Conservation (phyloP, 371 early-diverging fungal species). For the Caulochytrium protostelioides region DNA sequence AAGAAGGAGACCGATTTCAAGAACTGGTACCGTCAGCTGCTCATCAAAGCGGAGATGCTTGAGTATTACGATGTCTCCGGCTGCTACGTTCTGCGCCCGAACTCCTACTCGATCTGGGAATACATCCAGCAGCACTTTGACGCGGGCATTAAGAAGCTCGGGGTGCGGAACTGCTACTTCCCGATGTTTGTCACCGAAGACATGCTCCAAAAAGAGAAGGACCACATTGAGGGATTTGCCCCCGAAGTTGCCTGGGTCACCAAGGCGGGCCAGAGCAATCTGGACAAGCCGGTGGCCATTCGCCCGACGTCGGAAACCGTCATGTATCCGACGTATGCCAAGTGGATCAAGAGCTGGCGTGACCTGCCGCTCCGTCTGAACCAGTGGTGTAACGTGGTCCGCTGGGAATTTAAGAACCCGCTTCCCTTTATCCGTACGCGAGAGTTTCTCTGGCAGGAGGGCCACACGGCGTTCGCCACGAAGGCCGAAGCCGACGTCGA, state of each 20-base stretch:
- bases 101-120: conserved; percentile 95
- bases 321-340: conserved; percentile 98
- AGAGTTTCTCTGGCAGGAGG: conserved; percentile 99
- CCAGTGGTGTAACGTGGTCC: conserved; percentile 99
- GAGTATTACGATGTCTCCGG: conserved; percentile 98
- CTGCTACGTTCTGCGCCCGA: conserved; percentile 97
- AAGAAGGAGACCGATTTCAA: conserved; percentile 86
- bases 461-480: conserved; percentile 94
- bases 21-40: conserved; percentile 74
- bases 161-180: conserved; percentile 97
- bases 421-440: conserved; percentile 98
- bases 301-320: conserved; percentile 99
- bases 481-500: conserved; percentile 81
- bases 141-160: conserved; percentile 67
- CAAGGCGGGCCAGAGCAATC: conserved; percentile 77
- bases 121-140: conserved; percentile 88
- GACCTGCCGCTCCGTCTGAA: conserved; percentile 97
- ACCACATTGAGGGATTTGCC: conserved; percentile 98
- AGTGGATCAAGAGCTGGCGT: conserved; percentile 97
- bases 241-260: conserved; percentile 99
- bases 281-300: conserved; percentile 96
- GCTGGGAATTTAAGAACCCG: conserved; percentile 99
- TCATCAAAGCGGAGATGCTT: conserved; percentile 89
- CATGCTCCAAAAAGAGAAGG: conserved; percentile 91
- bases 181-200: conserved; percentile 96